Conservation (phyloP, 2,329 filamentous ascomycete genomes). For the Cladosporium sp. region DNA sequence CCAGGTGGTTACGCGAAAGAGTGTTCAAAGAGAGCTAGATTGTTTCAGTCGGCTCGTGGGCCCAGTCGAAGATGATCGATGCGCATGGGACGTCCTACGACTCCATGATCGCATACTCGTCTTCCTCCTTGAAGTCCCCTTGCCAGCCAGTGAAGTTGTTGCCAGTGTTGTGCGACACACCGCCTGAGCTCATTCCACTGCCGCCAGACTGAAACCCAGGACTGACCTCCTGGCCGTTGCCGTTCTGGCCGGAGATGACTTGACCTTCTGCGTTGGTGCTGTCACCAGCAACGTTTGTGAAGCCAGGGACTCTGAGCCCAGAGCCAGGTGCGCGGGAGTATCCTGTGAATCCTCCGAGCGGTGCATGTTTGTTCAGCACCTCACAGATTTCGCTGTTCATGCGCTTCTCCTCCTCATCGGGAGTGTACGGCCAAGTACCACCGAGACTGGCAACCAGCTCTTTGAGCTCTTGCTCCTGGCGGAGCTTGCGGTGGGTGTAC, state of each 20-base stretch:
- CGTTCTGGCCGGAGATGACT: slow-evolving; percentile 27
- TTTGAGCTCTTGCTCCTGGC: slow-evolving; percentile 83
- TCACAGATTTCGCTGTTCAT: slow-evolving; percentile 94
- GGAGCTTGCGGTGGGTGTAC: slow-evolving; percentile 85
- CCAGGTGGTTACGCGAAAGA: slow-evolving; percentile 5
- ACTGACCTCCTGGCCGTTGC: slow-evolving; percentile 40
- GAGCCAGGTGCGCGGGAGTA: slow-evolving; percentile 84
- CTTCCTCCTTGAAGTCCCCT: slow-evolving; percentile 84
- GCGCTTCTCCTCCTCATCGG: slow-evolving; percentile 87
- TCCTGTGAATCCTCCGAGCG: slow-evolving; percentile 61
- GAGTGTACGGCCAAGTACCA: slow-evolving; percentile 74
- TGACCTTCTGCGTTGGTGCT: slow-evolving; percentile 63
- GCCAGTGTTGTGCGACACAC: slow-evolving; percentile 49
- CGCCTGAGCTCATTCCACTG: slow-evolving; percentile 58
- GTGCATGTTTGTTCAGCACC: slow-evolving; percentile 77
- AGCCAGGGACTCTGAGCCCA: slow-evolving; percentile 85
- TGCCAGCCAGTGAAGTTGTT: slow-evolving; percentile 25
- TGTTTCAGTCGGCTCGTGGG: slow-evolving; percentile 7
- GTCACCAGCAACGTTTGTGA: slow-evolving; percentile 88
- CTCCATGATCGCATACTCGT: slow-evolving; percentile 89
- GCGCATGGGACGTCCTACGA: slow-evolving; percentile 13
- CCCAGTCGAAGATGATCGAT: background rate
- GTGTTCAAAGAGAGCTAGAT: slow-evolving; percentile 7
- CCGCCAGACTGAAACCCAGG: slow-evolving; percentile 63
- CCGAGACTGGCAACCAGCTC: slow-evolving; percentile 72